Evolutionary conservation across 2,329 filamentous ascomycete genomes (phyloP).

Genomic region (Cladosporium sp.): DNA sequence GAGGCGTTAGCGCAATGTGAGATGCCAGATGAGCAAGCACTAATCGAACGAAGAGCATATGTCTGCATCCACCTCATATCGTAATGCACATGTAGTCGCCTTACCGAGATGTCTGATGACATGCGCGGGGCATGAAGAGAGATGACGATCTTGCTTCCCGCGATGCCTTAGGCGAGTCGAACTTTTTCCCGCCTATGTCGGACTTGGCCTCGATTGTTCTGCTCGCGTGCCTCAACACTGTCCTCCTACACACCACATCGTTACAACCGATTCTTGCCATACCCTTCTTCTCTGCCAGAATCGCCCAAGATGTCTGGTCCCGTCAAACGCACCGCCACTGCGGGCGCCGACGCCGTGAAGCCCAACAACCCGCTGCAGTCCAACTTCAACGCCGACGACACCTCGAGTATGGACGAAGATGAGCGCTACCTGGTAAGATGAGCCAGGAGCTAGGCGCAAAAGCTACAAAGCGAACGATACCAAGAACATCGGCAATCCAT

Average conservation of each 20-base stretch:
- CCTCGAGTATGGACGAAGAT: slow-evolving; percentile 37
- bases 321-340: slow-evolving; percentile 17
- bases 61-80: neutral
- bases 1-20: neutral
- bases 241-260: neutral
- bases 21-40: neutral
- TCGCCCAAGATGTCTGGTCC: slow-evolving; percentile 13
- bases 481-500: slow-evolving; percentile 22
- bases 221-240: slow-evolving; percentile 5
- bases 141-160: neutral
- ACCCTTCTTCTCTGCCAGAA: neutral
- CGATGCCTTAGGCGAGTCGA: neutral
- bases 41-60: neutral
- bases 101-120: neutral
- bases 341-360: slow-evolving; percentile 24
- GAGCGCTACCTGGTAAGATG: slow-evolving; percentile 40
- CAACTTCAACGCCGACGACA: slow-evolving; percentile 33
- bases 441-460: slow-evolving; percentile 17
- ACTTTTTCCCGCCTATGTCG: slow-evolving; percentile 16
- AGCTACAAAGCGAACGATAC: slow-evolving; percentile 6
- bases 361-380: slow-evolving; percentile 37
- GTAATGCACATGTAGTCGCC: neutral
- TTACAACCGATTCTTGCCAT: neutral
- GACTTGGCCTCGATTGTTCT: neutral
- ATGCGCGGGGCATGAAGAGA: neutral